A percentile compares a stretch with the other conserved stretches of the same genome.
phyloP scores from a whole-genome alignment of 805 yeast species.

The Candida alai region DNA sequence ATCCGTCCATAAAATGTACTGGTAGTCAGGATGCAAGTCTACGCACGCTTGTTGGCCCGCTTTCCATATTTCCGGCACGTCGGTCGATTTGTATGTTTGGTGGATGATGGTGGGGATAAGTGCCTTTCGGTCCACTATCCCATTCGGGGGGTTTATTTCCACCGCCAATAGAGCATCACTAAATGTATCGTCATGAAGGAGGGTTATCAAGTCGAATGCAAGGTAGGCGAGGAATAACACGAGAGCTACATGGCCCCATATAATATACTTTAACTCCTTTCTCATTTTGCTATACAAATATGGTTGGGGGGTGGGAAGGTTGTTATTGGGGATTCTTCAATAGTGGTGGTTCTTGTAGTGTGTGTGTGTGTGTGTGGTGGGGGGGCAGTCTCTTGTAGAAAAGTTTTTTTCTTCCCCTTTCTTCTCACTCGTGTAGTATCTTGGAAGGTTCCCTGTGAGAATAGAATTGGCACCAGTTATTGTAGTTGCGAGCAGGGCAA shows the following conservation, averaged over 20 bases:
- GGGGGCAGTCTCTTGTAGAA: neutral
- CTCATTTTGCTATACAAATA: constrained; percentile 44
- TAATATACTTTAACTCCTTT: constrained; percentile 58
- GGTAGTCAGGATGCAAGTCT: constrained; percentile 81
- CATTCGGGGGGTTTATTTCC: constrained; percentile 56
- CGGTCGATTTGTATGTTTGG: constrained; percentile 80
- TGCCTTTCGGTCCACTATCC: constrained; percentile 42
- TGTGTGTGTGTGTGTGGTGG: too few species aligned
- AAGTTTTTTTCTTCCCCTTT: neutral
- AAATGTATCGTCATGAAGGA: constrained; percentile 69
- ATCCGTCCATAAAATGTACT: constrained; percentile 90
- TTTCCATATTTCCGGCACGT: constrained; percentile 79
- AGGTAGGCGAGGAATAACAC: constrained; percentile 54
- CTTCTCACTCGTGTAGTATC: too few species aligned
- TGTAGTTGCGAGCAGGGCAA: too few species aligned
- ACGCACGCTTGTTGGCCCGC: constrained; percentile 73
- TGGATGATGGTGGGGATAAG: constrained; percentile 88
- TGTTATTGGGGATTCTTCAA: neutral
- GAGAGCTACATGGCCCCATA: constrained; percentile 56
- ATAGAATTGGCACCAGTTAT: too few species aligned
- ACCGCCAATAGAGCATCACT: constrained; percentile 58
- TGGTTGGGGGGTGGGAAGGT: neutral
- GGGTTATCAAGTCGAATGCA: constrained; percentile 67
- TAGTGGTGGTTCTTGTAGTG: neutral
- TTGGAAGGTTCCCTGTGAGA: too few species aligned